A percentile compares a stretch with the other conserved stretches of the same genome.
phyloP scores from a whole-genome alignment of 306 rosid genomes.

The Trifolium subterraneum region DNA sequence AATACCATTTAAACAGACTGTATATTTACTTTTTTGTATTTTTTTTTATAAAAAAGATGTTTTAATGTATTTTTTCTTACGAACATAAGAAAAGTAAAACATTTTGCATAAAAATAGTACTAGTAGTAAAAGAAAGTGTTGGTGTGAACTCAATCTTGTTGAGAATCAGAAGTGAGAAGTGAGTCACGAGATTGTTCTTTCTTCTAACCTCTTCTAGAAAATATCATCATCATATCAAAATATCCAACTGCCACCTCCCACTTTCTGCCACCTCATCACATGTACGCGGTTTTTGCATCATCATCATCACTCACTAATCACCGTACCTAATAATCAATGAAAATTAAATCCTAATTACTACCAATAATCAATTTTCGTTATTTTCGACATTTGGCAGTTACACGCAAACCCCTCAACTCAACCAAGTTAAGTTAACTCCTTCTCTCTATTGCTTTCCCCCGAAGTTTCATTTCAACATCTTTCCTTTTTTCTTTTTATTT shows the following conservation, averaged over 20 bases:
- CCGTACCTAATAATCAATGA: slow-evolving; percentile 32
- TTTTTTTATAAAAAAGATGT: too few species aligned
- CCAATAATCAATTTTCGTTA: slow-evolving; percentile 20
- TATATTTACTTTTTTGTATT: too few species aligned
- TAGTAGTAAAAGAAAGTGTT: not conserved
- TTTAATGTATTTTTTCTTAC: too few species aligned
- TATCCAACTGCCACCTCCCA: slow-evolving; percentile 39
- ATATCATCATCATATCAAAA: too few species aligned
- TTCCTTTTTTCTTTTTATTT: too few species aligned
- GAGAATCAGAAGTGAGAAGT: not conserved
- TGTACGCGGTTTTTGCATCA: slow-evolving; percentile 49
- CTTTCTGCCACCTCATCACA: slow-evolving; percentile 40
- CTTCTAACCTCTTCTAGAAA: slow-evolving; percentile 40
- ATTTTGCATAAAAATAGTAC: too few species aligned
- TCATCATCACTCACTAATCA: slow-evolving; percentile 36
- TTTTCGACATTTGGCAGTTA: slow-evolving; percentile 38
- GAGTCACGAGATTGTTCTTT: not conserved
- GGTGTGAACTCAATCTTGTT: slow-evolving; percentile 27
- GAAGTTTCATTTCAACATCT: slow-evolving; percentile 36
- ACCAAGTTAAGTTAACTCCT: not conserved
- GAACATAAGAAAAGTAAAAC: too few species aligned
- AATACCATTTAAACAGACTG: too few species aligned
- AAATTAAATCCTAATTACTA: not conserved
- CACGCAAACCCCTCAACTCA: slow-evolving; percentile 42
- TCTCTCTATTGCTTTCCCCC: not conserved